Evolutionary conservation across 164 flowering plant genomes (phyloP).

Genomic region (Taxillus chinensis): DNA sequence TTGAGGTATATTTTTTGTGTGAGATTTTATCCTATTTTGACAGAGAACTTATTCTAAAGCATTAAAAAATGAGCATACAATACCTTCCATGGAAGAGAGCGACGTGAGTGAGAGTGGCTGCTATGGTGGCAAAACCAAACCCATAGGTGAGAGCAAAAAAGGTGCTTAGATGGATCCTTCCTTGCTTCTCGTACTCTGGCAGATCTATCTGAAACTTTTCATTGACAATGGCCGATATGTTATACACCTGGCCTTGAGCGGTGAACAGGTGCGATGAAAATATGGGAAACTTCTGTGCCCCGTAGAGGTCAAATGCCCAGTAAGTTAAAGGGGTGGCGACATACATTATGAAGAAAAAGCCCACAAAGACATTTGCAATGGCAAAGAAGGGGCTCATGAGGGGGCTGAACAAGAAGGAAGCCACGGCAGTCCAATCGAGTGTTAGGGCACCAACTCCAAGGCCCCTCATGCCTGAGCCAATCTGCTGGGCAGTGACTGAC

Average conservation of each 20-base stretch:
- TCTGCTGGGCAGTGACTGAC: slow-evolving; percentile 39
- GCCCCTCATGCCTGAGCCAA: slow-evolving; percentile 42
- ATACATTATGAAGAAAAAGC: slow-evolving; percentile 28
- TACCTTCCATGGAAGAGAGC: slow-evolving; percentile 18
- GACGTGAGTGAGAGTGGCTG: slow-evolving; percentile 15
- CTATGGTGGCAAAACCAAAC: slow-evolving; percentile 17
- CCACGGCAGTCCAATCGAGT: slow-evolving; percentile 35
- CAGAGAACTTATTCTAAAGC: not conserved
- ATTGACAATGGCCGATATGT: slow-evolving; percentile 17
- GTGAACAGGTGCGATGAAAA: slow-evolving; percentile 27
- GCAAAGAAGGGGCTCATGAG: slow-evolving; percentile 36
- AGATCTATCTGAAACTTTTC: slow-evolving; percentile 14
- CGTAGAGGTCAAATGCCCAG: slow-evolving; percentile 30
- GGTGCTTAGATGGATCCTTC: slow-evolving; percentile 11
- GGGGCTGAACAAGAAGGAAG: slow-evolving; percentile 36
- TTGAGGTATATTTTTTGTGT: too few relatives aligned
- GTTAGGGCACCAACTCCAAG: slow-evolving; percentile 36
- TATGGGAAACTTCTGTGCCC: slow-evolving; percentile 33
- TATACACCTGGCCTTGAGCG: slow-evolving; percentile 12
- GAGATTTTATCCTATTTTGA: not conserved
- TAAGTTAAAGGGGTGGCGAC: slow-evolving; percentile 26
- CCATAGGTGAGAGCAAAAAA: slow-evolving; percentile 19
- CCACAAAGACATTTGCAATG: slow-evolving; percentile 28
- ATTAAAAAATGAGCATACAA: not conserved
- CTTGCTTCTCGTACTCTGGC: slow-evolving; percentile 6